phyloP scores from a whole-genome alignment of 2,329 filamentous ascomycete species.

The Venturia oleaginea region DNA sequence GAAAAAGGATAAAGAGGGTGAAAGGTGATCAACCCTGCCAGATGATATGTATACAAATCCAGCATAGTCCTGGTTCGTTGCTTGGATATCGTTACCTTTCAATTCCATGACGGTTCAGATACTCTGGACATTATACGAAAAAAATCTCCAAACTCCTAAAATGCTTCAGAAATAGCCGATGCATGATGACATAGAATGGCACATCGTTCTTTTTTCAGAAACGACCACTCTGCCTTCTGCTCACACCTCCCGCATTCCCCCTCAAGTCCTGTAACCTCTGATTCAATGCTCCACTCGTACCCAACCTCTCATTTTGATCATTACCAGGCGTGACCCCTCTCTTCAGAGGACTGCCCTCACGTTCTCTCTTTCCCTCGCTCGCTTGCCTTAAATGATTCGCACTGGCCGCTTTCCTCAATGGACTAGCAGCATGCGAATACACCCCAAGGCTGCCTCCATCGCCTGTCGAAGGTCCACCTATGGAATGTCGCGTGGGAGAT shows the following conservation, averaged over 20 bases:
- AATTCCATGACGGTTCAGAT: no score
- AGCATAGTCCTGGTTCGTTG: no score
- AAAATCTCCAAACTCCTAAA: background rate
- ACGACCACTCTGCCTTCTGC: conserved; percentile 10
- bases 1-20: no score
- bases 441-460: conserved; percentile 75
- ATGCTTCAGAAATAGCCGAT: background rate
- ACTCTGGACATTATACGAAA: background rate
- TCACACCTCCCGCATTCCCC: background rate
- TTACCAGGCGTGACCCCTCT: conserved; percentile 29
- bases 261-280: conserved; percentile 10
- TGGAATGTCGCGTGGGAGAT: conserved; percentile 36
- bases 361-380: conserved; percentile 22
- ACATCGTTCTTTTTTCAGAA: background rate
- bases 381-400: conserved; percentile 39
- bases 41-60: no score
- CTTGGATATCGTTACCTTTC: no score
- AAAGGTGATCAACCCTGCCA: no score
- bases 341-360: conserved; percentile 36
- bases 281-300: conserved; percentile 6
- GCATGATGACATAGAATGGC: background rate
- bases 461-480: conserved; percentile 25
- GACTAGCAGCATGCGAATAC: conserved; percentile 71
- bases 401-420: conserved; percentile 68
- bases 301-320: background rate